phyloP scores from a whole-genome alignment of 768 basidiomycete species.

The Candolleomyces eurysporus region DNA sequence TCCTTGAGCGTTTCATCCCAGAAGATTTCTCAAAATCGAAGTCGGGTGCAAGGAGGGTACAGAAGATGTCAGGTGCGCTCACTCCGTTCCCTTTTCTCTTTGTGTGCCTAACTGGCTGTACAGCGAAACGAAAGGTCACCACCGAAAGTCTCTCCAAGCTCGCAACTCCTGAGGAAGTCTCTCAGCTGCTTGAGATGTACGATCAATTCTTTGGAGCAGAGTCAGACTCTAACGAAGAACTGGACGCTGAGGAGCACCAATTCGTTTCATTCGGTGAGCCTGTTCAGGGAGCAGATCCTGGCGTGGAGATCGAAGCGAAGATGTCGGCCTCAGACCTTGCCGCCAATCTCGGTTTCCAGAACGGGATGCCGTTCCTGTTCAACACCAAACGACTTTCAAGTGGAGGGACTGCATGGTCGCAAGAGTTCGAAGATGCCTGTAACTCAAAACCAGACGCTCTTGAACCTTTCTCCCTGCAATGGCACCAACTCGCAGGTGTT shows the following conservation, averaged over 20 bases:
- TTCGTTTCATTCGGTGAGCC: neutral
- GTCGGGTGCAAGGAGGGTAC: too few species aligned
- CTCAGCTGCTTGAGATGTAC: neutral
- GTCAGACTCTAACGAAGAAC: neutral
- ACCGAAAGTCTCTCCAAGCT: neutral
- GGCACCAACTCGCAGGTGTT: slow-evolving; percentile 21
- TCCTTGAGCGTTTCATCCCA: too few species aligned
- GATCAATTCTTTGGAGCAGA: neutral
- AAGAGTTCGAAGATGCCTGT: neutral
- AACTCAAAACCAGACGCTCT: neutral
- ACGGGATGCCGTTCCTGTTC: slow-evolving; percentile 13
- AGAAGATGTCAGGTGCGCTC: neutral
- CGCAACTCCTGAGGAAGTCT: neutral
- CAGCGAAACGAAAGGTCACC: neutral
- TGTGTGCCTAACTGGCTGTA: neutral
- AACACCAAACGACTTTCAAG: slow-evolving; percentile 3
- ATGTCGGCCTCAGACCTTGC: slow-evolving; percentile 6
- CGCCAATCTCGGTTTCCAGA: slow-evolving; percentile 8
- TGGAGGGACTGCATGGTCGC: slow-evolving; percentile 12
- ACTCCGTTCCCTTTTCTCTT: neutral
- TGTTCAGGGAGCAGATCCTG: slow-evolving; percentile 13
- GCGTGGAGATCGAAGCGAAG: slow-evolving; percentile 19
- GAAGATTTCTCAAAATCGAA: too few species aligned
- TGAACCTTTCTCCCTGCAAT: slow-evolving; percentile 12
- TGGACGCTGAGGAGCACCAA: neutral